These are phyloP conservation scores for Cladosporium sp. DNA, from an alignment of 2,329 filamentous ascomycete species.

Conservation along the genomic window DNA sequence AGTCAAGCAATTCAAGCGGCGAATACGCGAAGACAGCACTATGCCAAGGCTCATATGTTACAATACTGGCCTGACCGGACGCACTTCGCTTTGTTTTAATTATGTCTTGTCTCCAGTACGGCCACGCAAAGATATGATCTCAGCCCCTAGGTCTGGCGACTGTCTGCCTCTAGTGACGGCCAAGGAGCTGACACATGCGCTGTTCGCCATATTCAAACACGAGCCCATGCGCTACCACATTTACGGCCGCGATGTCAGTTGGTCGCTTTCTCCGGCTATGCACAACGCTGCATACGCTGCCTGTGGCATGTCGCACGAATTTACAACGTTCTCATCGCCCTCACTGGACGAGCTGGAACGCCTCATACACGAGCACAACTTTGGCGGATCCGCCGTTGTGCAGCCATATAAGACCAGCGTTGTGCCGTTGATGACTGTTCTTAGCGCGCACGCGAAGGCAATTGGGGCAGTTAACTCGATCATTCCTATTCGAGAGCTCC, in stretches of 20 bases:
- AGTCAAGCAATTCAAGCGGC: slow-evolving; percentile 57
- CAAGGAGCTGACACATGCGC: slow-evolving; percentile 63
- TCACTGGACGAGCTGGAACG: slow-evolving; percentile 65
- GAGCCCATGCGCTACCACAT: slow-evolving; percentile 73
- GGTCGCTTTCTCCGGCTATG: slow-evolving; percentile 76
- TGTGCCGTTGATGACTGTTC: slow-evolving; percentile 63
- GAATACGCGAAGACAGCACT: slow-evolving; percentile 38
- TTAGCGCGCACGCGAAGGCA: slow-evolving; percentile 71
- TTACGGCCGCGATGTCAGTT: slow-evolving; percentile 70
- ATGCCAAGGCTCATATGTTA: slow-evolving; percentile 36
- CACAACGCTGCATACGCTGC: slow-evolving; percentile 69
- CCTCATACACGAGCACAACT: slow-evolving; percentile 65
- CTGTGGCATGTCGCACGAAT: slow-evolving; percentile 69
- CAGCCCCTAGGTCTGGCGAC: slow-evolving; percentile 10
- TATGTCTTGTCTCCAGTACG: slow-evolving; percentile 62
- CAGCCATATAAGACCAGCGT: slow-evolving; percentile 75
- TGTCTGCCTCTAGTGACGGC: slow-evolving; percentile 57
- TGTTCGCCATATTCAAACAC: slow-evolving; percentile 67
- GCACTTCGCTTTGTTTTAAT: slow-evolving; percentile 68
- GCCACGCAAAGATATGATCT: slow-evolving; percentile 13
- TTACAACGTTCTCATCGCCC: slow-evolving; percentile 64
- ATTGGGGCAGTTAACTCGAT: slow-evolving; percentile 78
- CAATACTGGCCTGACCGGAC: slow-evolving; percentile 64
- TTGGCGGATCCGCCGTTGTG: slow-evolving; percentile 72
- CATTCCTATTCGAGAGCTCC: slow-evolving; percentile 66